These are phyloP conservation scores for Dillenia turbinata DNA, from an alignment of 164 flowering plant species.

Conservation along the genomic window DNA sequence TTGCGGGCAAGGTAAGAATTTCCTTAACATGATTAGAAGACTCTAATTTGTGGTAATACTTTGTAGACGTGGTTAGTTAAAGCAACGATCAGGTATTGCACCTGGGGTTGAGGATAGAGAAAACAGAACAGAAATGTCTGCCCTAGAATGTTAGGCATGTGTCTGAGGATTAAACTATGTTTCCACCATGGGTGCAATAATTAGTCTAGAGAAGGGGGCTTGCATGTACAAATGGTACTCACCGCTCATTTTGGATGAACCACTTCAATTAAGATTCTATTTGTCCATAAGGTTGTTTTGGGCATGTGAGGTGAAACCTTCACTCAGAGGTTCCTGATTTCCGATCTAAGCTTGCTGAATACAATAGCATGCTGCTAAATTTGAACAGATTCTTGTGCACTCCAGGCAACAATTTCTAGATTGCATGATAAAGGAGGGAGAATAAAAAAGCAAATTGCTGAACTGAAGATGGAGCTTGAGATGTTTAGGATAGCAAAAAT, in stretches of 20 bases:
- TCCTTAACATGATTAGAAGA: background rate
- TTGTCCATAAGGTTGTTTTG: background rate
- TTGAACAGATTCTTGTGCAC: background rate
- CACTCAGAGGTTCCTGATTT: too few species aligned
- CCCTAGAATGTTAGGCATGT: too few species aligned
- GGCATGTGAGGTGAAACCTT: background rate
- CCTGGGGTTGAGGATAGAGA: too few species aligned
- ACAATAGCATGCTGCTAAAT: slow-evolving; percentile 1
- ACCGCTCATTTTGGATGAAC: too few species aligned
- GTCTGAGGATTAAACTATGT: too few species aligned
- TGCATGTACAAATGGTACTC: too few species aligned
- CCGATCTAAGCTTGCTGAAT: too few species aligned
- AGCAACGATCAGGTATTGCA: background rate
- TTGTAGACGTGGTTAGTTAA: background rate
- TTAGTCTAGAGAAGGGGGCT: too few species aligned
- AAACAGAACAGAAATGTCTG: too few species aligned
- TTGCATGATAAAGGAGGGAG: slow-evolving; percentile 74
- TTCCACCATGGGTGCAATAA: too few species aligned
- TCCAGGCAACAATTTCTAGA: slow-evolving; percentile 52
- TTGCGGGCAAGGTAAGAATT: slow-evolving; percentile 60
- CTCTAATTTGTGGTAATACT: background rate
- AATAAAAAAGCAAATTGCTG: slow-evolving; percentile 51
- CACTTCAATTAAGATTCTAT: background rate
- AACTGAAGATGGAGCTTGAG: slow-evolving; percentile 45
- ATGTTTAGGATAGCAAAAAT: slow-evolving; percentile 24